Base-by-base conservation (phyloP, 1,284 basidiomycete species). In the Malassezia equina region DNA sequence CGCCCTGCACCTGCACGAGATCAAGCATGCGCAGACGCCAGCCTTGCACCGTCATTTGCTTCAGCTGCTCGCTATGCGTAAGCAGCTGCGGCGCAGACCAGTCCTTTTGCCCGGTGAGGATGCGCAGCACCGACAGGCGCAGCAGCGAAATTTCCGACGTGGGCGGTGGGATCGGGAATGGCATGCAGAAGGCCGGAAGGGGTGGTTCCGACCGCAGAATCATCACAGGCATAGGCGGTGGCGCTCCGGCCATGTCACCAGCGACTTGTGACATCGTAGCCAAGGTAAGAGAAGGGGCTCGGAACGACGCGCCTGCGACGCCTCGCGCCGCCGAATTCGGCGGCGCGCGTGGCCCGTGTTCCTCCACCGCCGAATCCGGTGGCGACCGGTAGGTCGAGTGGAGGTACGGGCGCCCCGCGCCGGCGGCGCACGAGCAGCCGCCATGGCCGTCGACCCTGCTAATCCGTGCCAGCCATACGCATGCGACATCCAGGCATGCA, bases 21-120 rank as follows among this genome's bases (percentile, higher is more conserved):
- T 61, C 60, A 45, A 74, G 60, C 64, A 69, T 66, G 45, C 65
- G 59, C 52, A 69, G 65, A 32, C 71, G 64, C 71, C 71, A 74
- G 25, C 65, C 61, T 21, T 69, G 66, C 47, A 74, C 64, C 13
- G 70, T 65, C 45, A 61, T 59, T 40, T 67, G 63, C 54, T 70
- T 70, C 51, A 74, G 57, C 44, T 69, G 61, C 45, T 74, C 70
- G 5, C 64, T 66, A 60, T 59, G 61, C 8, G 65, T 67, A 42
- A 69, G 59, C 19, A 44, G 24, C 49, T 52, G 47, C 19, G 50
- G 32, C 8, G 47, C 36, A 7, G 63, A 56, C 31, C 58, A 59
- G 42, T 57, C 45, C 52, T 60, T 66, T 51, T 67, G 65, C 11
- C 68, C 68, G 15, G 62, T 66, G 56, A 70, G 63, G 39, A 70